A percentile compares a stretch with the other conserved stretches of the same genome.
These are phyloP conservation scores for Meripilus lineatus DNA, from an alignment of 1,284 basidiomycete species.

Conservation along the genomic window DNA sequence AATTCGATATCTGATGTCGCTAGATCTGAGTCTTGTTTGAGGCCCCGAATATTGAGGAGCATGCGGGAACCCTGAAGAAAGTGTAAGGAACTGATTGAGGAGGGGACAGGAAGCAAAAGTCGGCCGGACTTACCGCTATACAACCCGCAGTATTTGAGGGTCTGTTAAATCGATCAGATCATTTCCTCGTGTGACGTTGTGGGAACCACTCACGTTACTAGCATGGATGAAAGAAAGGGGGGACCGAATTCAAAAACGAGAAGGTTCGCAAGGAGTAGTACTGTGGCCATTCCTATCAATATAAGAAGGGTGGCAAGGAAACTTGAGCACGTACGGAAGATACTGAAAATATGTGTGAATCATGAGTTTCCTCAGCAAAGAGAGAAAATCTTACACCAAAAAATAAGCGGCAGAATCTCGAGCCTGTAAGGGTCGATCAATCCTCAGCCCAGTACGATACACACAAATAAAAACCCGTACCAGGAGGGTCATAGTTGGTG, in stretches of 20 bases:
- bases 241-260: slow-evolving; percentile 4
- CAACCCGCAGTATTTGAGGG: slow-evolving; percentile 5
- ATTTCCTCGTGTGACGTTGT: not conserved
- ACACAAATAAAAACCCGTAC: not conserved
- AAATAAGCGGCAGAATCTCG: slow-evolving; percentile 5
- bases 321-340: not conserved
- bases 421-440: slow-evolving; percentile 2
- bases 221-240: slow-evolving; percentile 3
- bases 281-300: not conserved
- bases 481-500: slow-evolving; percentile 1
- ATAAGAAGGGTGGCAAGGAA: not conserved
- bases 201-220: slow-evolving; percentile 2
- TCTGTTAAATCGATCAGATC: not conserved
- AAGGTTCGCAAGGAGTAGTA: slow-evolving; percentile 3
- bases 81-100: not conserved
- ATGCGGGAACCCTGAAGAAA: slow-evolving; percentile 2
- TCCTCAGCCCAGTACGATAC: not conserved
- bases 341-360: not conserved
- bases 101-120: not conserved
- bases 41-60: slow-evolving; percentile 4
- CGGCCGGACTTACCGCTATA: not conserved
- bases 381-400: not conserved
- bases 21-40: not conserved
- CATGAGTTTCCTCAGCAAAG: not conserved
- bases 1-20: too few species aligned